These are phyloP conservation scores for Tardiomyces blankii DNA, from an alignment of 1,139 yeast genomes.

Conservation along the genomic window DNA sequence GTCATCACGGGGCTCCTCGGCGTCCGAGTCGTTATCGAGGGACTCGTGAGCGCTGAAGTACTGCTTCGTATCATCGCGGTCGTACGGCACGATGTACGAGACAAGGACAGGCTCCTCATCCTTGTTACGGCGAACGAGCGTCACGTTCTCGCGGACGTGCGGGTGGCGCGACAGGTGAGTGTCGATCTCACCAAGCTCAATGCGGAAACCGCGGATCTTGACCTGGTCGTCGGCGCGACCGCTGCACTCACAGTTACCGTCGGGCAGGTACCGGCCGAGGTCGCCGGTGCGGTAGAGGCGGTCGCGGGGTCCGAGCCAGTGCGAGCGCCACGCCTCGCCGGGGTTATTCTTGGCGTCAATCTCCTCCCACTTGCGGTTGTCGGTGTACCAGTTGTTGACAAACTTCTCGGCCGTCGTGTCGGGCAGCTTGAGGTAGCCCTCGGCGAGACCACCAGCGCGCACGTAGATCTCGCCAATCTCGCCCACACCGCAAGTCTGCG, in stretches of 20 bases:
- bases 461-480: slow-evolving; percentile 98
- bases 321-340: slow-evolving; percentile 58
- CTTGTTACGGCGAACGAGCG: slow-evolving; percentile 86
- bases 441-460: slow-evolving; percentile 96
- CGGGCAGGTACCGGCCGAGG: slow-evolving; percentile 90
- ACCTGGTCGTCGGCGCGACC: slow-evolving; percentile 99
- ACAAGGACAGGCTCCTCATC: slow-evolving; percentile 87
- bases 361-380: slow-evolving; percentile 44
- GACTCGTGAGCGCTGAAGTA: slow-evolving; percentile 15
- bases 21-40: slow-evolving; percentile 34
- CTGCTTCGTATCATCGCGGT: slow-evolving; percentile 1
- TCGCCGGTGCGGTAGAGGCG: slow-evolving; percentile 96
- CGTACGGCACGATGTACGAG: slow-evolving; percentile 83
- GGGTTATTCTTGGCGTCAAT: slow-evolving; percentile 33
- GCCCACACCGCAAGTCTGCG: slow-evolving; percentile 94
- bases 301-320: slow-evolving; percentile 92
- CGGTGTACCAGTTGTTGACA: slow-evolving; percentile 81
- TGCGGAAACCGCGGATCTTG: slow-evolving; percentile 95
- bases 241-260: slow-evolving; percentile 95
- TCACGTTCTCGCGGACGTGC: slow-evolving; percentile 79
- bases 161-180: slow-evolving; percentile 93
- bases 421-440: slow-evolving; percentile 87
- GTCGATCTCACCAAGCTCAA: slow-evolving; percentile 96
- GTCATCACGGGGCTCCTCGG: slow-evolving; percentile 36
- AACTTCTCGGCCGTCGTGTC: slow-evolving; percentile 82